Evolutionary conservation across 768 basidiomycete genomes (phyloP).

Genomic region (Rhodotorula sphaerocarpa): DNA sequence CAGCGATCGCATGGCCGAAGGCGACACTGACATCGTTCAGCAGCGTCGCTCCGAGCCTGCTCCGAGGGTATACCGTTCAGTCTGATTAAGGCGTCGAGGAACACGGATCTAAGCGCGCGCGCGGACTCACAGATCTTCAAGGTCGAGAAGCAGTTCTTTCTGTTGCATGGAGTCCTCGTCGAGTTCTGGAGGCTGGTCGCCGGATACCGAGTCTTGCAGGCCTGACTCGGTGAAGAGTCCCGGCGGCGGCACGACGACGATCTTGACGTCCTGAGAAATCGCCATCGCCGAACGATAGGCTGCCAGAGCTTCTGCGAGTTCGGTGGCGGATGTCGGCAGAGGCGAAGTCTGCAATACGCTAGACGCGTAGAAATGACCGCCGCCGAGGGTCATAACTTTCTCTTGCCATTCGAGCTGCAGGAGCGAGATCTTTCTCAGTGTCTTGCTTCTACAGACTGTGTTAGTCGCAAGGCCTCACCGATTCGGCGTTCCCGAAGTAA

Average conservation of each 20-base stretch:
- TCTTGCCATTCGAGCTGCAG: no score
- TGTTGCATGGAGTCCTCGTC: background rate
- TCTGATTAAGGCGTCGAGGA: no score
- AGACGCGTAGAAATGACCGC: conserved; percentile 5
- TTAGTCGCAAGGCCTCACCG: background rate
- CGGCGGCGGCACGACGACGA: conserved; percentile 5
- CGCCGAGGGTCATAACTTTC: background rate
- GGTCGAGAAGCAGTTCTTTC: background rate
- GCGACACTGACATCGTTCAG: no score
- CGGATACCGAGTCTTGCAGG: background rate
- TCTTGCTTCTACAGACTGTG: background rate
- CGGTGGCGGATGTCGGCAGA: background rate
- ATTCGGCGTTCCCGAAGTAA: background rate
- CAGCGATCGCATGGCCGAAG: conserved; percentile 13
- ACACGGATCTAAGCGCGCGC: background rate
- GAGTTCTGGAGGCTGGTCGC: background rate
- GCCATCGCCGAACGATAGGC: background rate
- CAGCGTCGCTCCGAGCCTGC: no score
- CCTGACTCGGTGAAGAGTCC: background rate
- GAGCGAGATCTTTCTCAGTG: background rate
- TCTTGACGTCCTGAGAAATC: background rate
- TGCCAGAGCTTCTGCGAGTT: conserved; percentile 8
- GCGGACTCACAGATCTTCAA: background rate
- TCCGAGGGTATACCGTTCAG: no score
- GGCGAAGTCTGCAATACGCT: background rate